These are phyloP conservation scores for Ormosia semicastrata DNA, from an alignment of 306 rosid species.

Conservation along the genomic window DNA sequence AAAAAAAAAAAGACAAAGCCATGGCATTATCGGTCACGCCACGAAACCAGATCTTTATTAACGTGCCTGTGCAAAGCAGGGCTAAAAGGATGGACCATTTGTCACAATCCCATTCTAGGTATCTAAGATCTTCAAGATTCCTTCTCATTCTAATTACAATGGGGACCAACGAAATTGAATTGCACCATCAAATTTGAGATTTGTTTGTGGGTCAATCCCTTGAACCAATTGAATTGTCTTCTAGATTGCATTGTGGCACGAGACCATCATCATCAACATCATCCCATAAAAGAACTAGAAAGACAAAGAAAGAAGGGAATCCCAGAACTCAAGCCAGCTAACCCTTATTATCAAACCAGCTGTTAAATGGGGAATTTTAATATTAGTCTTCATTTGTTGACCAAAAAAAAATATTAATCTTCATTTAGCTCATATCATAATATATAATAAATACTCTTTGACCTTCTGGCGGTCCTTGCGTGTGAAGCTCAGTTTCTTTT, in stretches of 20 bases:
- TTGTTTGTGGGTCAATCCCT: background rate
- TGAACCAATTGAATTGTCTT: background rate
- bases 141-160: background rate
- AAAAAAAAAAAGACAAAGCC: background rate
- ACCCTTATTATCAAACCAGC: background rate
- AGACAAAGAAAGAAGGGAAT: background rate
- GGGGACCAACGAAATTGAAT: background rate
- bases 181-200: background rate
- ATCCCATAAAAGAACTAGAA: background rate
- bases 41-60: background rate
- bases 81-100: background rate
- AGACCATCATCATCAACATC: background rate
- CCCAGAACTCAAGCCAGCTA: background rate
- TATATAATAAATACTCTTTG: background rate
- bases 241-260: background rate
- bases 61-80: background rate
- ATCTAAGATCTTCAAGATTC: background rate
- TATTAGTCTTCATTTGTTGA: background rate
- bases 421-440: background rate
- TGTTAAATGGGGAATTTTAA: background rate
- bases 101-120: background rate
- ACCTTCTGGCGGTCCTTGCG: background rate
- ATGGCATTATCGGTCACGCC: background rate
- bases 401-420: too few relatives aligned
- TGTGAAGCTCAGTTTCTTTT: background rate